A percentile compares a stretch with the other conserved stretches of the same genome.
Evolutionary conservation across 1,139 yeast genomes (phyloP).

Genomic region (Candida tropicalis): DNA sequence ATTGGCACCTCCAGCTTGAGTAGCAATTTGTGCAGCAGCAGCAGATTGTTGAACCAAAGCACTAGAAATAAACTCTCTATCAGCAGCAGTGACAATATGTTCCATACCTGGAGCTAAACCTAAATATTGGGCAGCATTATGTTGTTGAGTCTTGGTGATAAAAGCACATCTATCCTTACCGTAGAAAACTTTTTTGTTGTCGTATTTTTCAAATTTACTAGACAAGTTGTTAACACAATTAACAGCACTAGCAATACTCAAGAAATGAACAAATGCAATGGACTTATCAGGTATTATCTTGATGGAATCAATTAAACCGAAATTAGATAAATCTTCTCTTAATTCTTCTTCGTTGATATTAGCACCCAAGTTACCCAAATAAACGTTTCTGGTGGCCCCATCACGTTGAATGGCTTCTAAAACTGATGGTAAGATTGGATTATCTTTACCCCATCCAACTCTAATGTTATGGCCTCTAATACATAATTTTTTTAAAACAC

Average conservation of each 20-base stretch:
- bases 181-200: slow-evolving; percentile 59
- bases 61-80: slow-evolving; percentile 61
- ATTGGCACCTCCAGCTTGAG: slow-evolving; percentile 74
- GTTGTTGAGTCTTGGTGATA: slow-evolving; percentile 93
- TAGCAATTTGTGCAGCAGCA: slow-evolving; percentile 74
- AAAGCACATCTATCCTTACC: slow-evolving; percentile 70
- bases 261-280: slow-evolving; percentile 63
- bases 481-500: slow-evolving; percentile 57
- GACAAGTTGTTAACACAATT: slow-evolving; percentile 62
- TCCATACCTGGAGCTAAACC: slow-evolving; percentile 92
- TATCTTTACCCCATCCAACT: slow-evolving; percentile 71
- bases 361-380: slow-evolving; percentile 70
- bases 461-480: slow-evolving; percentile 60
- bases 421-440: slow-evolving; percentile 68
- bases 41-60: slow-evolving; percentile 69
- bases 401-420: slow-evolving; percentile 76
- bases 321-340: slow-evolving; percentile 49
- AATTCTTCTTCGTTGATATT: slow-evolving; percentile 53
- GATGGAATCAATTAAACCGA: slow-evolving; percentile 59
- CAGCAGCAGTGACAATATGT: slow-evolving; percentile 79
- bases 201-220: slow-evolving; percentile 49
- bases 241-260: slow-evolving; percentile 58
- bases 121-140: slow-evolving; percentile 92
- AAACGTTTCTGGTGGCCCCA: slow-evolving; percentile 91
- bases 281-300: slow-evolving; percentile 61